phyloP scores from a whole-genome alignment of 306 rosid genomes.

The Prunus mongolica region DNA sequence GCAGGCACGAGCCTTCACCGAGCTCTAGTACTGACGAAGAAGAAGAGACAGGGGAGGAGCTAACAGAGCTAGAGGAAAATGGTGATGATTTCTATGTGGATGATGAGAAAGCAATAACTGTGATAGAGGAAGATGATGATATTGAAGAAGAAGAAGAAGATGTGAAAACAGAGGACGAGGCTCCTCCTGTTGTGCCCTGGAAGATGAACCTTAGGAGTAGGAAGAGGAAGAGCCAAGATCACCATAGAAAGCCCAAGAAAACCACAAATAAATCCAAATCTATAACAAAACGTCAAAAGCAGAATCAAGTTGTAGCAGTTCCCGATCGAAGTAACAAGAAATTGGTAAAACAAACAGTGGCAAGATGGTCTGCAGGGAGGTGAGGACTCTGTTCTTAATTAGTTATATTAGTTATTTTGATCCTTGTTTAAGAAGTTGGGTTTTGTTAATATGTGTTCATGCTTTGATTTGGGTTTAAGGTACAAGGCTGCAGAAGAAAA shows the following conservation, averaged over 20 bases:
- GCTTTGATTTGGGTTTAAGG: constrained; percentile 32
- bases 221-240: constrained; percentile 30
- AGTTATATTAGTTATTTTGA: not conserved
- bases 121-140: constrained; percentile 14
- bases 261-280: not conserved
- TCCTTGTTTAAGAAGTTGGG: not conserved
- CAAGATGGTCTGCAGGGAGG: constrained; percentile 60
- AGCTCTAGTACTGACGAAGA: constrained; percentile 3
- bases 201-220: constrained; percentile 27
- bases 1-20: constrained; percentile 29
- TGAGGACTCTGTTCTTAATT: not conserved
- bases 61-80: constrained; percentile 1
- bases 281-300: constrained; percentile 19
- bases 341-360: constrained; percentile 24
- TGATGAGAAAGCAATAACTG: constrained; percentile 12
- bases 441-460: not conserved
- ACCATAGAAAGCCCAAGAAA: not conserved
- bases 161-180: constrained; percentile 7
- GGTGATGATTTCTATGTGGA: constrained; percentile 16
- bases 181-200: constrained; percentile 11
- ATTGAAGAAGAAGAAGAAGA: constrained; percentile 6
- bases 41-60: constrained; percentile 5
- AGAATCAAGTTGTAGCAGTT: constrained; percentile 28
- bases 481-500: constrained; percentile 70
- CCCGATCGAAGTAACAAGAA: constrained; percentile 32